A percentile compares a stretch with the other conserved stretches of the same genome.
Evolutionary conservation across 2,329 filamentous ascomycete genomes (phyloP).

Genomic region (Tolypocladium album): DNA sequence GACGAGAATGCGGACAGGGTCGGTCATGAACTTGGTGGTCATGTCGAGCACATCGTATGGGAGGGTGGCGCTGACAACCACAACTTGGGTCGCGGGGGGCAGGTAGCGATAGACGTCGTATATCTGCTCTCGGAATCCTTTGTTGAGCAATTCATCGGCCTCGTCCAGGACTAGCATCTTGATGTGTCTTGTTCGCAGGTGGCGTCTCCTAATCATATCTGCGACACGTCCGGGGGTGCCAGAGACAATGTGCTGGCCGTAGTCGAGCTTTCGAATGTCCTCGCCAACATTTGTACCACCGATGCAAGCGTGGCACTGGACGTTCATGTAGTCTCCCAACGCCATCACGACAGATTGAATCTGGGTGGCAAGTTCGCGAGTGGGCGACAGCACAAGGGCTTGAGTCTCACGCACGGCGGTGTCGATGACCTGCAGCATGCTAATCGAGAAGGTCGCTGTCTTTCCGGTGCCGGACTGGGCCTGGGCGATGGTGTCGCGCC

Average conservation of each 20-base stretch:
- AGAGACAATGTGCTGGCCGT: constrained; percentile 94
- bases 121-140: constrained; percentile 95
- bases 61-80: constrained; percentile 91
- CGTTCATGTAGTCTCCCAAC: constrained; percentile 99
- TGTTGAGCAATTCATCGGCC: constrained; percentile 63
- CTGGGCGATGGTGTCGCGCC: constrained; percentile 95
- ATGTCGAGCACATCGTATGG: constrained; percentile 98
- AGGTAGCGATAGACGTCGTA: constrained; percentile 98
- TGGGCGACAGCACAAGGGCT: constrained; percentile 90
- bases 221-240: constrained; percentile 91
- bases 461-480: constrained; percentile 96
- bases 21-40: constrained; percentile 99
- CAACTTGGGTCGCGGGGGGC: constrained; percentile 94
- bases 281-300: constrained; percentile 96
- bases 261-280: constrained; percentile 94
- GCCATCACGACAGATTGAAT: constrained; percentile 98
- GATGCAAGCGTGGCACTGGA: constrained; percentile 97
- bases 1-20: constrained; percentile 90
- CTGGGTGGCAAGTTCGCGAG: constrained; percentile 91
- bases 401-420: constrained; percentile 87
- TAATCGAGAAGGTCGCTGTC: constrained; percentile 93
- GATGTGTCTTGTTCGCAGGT: constrained; percentile 49
- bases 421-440: constrained; percentile 91
- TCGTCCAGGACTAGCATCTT: constrained; percentile 55
- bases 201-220: constrained; percentile 50